phyloP scores from a whole-genome alignment of 2,329 filamentous ascomycete species.

The Tympanopsis confertula region DNA sequence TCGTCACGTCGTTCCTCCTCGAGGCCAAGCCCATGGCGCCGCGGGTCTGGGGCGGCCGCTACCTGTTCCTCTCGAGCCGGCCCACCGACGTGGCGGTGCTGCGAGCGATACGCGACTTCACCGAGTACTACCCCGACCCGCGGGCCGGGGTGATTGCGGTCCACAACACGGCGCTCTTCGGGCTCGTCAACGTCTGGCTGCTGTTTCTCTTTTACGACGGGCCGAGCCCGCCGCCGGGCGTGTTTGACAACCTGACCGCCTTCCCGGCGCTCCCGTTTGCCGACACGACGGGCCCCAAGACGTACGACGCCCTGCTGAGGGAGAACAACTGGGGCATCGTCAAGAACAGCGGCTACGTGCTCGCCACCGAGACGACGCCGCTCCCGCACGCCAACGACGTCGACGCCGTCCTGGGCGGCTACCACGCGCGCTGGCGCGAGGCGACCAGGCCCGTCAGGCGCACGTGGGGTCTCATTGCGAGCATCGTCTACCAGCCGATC shows the following conservation, averaged over 20 bases:
- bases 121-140: background rate
- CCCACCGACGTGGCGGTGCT: background rate
- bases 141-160: background rate
- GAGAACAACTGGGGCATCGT: background rate
- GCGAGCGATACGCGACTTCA: background rate
- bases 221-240: background rate
- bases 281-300: background rate
- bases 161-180: background rate
- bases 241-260: background rate
- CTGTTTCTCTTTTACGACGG: background rate
- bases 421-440: background rate
- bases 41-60: background rate
- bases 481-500: conserved; percentile 24
- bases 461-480: conserved; percentile 15
- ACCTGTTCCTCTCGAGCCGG: background rate
- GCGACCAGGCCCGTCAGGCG: conserved; percentile 6
- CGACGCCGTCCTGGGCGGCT: background rate
- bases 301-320: background rate
- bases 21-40: conserved; percentile 1
- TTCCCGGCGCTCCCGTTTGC: background rate
- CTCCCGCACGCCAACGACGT: background rate
- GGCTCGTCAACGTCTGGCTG: background rate
- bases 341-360: background rate
- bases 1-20: conserved; percentile 9
- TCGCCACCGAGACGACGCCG: background rate